Percentiles rank a stretch among this genome's conserved stretches.
Conservation (phyloP, 2,329 filamentous ascomycete genomes). For the Apiospora pterosperma region DNA sequence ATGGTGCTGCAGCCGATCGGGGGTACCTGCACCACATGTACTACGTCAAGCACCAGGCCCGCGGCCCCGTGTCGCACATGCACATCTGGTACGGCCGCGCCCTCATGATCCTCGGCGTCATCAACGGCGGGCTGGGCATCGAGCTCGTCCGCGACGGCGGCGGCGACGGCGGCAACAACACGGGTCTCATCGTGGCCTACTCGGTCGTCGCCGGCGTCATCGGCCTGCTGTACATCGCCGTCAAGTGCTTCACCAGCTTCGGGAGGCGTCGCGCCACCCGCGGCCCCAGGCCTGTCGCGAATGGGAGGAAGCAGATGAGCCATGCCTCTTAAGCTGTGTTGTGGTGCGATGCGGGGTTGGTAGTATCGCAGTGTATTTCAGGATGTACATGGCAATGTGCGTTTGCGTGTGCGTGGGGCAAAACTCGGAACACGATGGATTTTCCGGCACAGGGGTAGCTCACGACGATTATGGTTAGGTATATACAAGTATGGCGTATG, state of each 20-base stretch:
- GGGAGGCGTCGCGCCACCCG: not conserved
- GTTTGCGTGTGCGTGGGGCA: too few relatives aligned
- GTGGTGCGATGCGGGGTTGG: too few relatives aligned
- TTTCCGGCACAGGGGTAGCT: too few relatives aligned
- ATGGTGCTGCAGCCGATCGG: slow-evolving; percentile 56
- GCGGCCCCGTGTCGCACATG: slow-evolving; percentile 49
- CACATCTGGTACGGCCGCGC: slow-evolving; percentile 63
- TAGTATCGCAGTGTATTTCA: too few relatives aligned
- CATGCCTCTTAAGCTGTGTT: not conserved
- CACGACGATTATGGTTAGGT: too few relatives aligned
- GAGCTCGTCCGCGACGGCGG: slow-evolving; percentile 35
- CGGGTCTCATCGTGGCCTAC: slow-evolving; percentile 48
- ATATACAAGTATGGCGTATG: too few relatives aligned
- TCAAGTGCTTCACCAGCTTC: slow-evolving; percentile 20
- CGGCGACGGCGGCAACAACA: not conserved
- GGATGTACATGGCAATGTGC: too few relatives aligned
- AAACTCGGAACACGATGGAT: too few relatives aligned
- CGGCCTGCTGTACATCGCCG: slow-evolving; percentile 39
- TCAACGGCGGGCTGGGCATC: slow-evolving; percentile 63
- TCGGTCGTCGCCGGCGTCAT: slow-evolving; percentile 50
- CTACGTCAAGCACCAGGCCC: slow-evolving; percentile 43
- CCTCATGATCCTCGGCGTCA: slow-evolving; percentile 54
- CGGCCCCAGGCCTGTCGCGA: not conserved
- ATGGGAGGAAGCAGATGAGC: not conserved
- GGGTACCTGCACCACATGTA: slow-evolving; percentile 56